Evolutionary conservation across 805 yeast genomes (phyloP).

Genomic region (Saccharomyces kudriavzevii): DNA sequence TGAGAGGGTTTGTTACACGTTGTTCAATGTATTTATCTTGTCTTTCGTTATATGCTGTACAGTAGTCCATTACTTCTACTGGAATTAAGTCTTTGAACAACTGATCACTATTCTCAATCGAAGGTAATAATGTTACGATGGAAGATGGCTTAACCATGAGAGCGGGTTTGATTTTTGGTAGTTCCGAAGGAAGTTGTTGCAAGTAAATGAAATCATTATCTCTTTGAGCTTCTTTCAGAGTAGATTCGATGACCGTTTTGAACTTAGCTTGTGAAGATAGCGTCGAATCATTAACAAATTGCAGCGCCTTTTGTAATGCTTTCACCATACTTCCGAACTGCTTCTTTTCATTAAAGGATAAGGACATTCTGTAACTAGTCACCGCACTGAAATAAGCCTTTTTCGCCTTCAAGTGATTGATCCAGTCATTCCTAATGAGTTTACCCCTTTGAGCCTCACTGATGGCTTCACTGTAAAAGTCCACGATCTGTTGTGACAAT

Average conservation of each 20-base stretch:
- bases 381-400: slow-evolving; percentile 61
- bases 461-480: slow-evolving; percentile 44
- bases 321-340: slow-evolving; percentile 64
- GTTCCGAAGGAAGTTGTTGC: slow-evolving; percentile 49
- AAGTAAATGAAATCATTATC: slow-evolving; percentile 79
- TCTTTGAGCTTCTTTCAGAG: slow-evolving; percentile 49
- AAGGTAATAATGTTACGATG: slow-evolving; percentile 7
- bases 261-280: slow-evolving; percentile 34
- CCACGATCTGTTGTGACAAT: slow-evolving; percentile 55
- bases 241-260: slow-evolving; percentile 35
- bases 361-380: slow-evolving; percentile 55
- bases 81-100: slow-evolving; percentile 65
- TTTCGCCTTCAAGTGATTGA: slow-evolving; percentile 52
- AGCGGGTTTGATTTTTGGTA: slow-evolving; percentile 38
- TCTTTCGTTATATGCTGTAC: slow-evolving; percentile 61
- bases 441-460: slow-evolving; percentile 39
- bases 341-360: slow-evolving; percentile 25
- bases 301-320: slow-evolving; percentile 34
- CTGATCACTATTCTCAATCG: slow-evolving; percentile 14
- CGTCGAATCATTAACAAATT: slow-evolving; percentile 34
- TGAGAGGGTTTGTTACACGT: slow-evolving; percentile 42
- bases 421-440: slow-evolving; percentile 56
- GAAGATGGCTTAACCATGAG: slow-evolving; percentile 44
- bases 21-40: slow-evolving; percentile 44
- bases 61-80: slow-evolving; percentile 51